These are phyloP conservation scores for Fraxinus sp. DNA, from an alignment of 305 asterid species.

Conservation along the genomic window DNA sequence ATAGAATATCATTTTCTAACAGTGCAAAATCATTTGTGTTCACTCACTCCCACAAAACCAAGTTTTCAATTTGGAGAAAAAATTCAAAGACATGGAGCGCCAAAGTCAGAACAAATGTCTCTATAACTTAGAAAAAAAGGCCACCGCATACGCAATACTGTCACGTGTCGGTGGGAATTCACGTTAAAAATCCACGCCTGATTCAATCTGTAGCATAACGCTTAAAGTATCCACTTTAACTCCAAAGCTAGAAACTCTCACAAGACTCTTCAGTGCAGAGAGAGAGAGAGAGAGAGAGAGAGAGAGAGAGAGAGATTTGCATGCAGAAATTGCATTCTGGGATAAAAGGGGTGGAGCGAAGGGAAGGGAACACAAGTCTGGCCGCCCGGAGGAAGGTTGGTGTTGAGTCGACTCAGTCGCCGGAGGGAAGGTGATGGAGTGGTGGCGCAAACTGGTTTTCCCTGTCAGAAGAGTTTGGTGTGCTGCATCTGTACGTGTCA, in stretches of 20 bases:
- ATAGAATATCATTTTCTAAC: not conserved
- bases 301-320: not conserved
- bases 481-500: not conserved
- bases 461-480: not conserved
- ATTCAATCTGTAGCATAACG: not conserved
- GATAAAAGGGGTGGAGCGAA: not conserved
- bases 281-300: not conserved
- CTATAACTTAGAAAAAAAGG: not conserved
- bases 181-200: not conserved
- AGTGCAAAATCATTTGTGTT: not conserved
- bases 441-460: constrained; percentile 11
- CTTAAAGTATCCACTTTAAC: not conserved
- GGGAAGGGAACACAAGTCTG: not conserved
- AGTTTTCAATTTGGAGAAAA: not conserved
- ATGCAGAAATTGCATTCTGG: not conserved
- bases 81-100: not conserved
- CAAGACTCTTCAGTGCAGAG: not conserved
- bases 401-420: not conserved
- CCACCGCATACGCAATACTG: constrained; percentile 20
- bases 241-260: not conserved
- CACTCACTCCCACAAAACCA: not conserved
- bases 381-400: not conserved
- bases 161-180: constrained; percentile 29
- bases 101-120: not conserved
- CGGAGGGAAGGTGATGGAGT: constrained; percentile 1